Evolutionary conservation across 139 green algal genomes (phyloP).

Genomic region (Astrephomene gubernaculifera): DNA sequence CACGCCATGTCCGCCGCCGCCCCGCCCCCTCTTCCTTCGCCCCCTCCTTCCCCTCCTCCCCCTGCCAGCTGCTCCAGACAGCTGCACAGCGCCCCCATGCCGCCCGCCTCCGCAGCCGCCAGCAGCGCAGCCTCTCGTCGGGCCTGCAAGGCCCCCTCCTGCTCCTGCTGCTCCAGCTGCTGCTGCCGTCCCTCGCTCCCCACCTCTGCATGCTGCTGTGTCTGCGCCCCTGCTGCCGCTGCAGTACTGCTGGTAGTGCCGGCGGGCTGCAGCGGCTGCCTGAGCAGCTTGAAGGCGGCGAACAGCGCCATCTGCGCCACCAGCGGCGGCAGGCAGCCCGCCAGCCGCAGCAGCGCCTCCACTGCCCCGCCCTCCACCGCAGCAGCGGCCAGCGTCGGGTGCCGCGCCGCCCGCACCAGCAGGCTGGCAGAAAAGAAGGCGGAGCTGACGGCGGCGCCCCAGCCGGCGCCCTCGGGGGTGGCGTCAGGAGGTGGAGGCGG

Average conservation of each 20-base stretch:
- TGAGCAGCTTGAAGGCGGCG: slow-evolving; percentile 45
- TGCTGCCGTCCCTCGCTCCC: neutral
- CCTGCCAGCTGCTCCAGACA: neutral
- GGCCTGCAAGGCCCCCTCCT: too few species aligned
- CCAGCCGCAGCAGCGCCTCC: neutral
- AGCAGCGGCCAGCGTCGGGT: neutral
- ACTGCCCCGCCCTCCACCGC: slow-evolving; percentile 24
- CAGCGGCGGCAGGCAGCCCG: slow-evolving; percentile 16
- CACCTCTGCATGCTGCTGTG: neutral
- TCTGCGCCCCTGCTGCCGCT: neutral
- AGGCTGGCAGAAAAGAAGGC: slow-evolving; percentile 34
- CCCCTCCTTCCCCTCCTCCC: slow-evolving; percentile 11
- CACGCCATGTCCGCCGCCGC: slow-evolving; percentile 45
- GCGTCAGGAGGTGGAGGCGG: too few species aligned
- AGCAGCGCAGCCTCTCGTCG: slow-evolving; percentile 22
- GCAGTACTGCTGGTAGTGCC: neutral
- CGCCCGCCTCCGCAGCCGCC: slow-evolving; percentile 7
- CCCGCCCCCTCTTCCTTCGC: slow-evolving; percentile 15
- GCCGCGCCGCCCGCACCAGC: neutral
- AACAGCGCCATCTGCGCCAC: slow-evolving; percentile 45
- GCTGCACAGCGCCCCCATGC: slow-evolving; percentile 3
- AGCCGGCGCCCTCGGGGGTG: neutral
- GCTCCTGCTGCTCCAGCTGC: neutral
- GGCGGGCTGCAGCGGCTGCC: neutral
- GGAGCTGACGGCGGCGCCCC: neutral